A percentile compares a stretch with the other conserved stretches of the same genome.
Evolutionary conservation across 1,139 yeast genomes (phyloP).

Genomic region (Suhomyces bolitotheri): DNA sequence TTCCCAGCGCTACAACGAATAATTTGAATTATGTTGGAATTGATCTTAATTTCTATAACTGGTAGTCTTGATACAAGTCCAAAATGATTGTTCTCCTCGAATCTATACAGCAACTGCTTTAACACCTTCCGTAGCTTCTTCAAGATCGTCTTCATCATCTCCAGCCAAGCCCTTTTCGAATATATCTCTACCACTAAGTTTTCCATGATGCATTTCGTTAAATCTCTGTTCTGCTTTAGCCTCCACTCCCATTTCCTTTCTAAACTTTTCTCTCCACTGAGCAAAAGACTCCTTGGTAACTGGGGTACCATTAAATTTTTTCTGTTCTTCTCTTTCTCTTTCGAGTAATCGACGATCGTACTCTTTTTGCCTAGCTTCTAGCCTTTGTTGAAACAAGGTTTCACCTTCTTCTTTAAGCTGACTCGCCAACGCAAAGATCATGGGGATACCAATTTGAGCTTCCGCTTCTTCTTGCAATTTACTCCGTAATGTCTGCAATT

Average conservation of each 20-base stretch:
- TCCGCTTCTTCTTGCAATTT: slow-evolving; percentile 64
- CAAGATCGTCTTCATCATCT: slow-evolving; percentile 29
- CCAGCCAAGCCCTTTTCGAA: slow-evolving; percentile 83
- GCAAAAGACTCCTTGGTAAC: slow-evolving; percentile 72
- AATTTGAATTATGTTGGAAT: too few relatives aligned
- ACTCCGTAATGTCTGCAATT: slow-evolving; percentile 40
- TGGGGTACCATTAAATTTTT: slow-evolving; percentile 77
- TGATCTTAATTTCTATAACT: too few relatives aligned
- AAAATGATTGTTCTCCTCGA: too few relatives aligned
- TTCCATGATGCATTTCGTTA: slow-evolving; percentile 64
- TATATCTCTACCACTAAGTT: slow-evolving; percentile 82
- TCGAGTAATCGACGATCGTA: slow-evolving; percentile 59
- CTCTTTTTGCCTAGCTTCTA: slow-evolving; percentile 54
- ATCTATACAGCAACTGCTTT: slow-evolving; percentile 19
- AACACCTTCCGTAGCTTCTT: slow-evolving; percentile 19
- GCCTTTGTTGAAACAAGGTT: slow-evolving; percentile 54
- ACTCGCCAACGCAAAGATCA: slow-evolving; percentile 76
- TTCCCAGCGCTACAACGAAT: too few relatives aligned
- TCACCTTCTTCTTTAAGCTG: slow-evolving; percentile 82
- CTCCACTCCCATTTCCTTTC: slow-evolving; percentile 58
- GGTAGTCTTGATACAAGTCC: too few relatives aligned
- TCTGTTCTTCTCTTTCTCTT: slow-evolving; percentile 66
- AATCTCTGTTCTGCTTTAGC: slow-evolving; percentile 53
- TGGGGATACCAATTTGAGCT: slow-evolving; percentile 82
- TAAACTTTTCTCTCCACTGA: slow-evolving; percentile 68